Evolutionary conservation across 257 asterid genomes (phyloP), one percentile per base, ranked within the genome.

Genomic region (Solanum clarkiae): DNA sequence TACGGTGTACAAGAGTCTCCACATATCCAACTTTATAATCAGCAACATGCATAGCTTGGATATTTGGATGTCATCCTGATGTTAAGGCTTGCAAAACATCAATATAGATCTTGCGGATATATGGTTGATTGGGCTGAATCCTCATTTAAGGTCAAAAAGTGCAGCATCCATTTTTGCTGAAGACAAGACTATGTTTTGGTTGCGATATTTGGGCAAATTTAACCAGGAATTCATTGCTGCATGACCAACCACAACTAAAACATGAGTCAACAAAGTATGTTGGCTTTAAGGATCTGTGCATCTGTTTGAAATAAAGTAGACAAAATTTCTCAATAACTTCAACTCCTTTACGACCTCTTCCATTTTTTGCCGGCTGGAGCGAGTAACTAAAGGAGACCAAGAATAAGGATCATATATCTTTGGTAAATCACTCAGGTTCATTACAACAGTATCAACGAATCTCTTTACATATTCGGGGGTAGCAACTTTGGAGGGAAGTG

Each of bases 391-490:
- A 29, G 32, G 32, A 29, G 32, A 29, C 32, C 32, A 29, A 29
- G 2, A 2, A 29, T 0, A 0, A 12, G 14, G 8, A 26, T 2
- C 1, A 24, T 2, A 63, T 2, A 5, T 24, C 18, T 12, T 3
- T 14, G 11, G 3, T 26, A 63, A 9, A 3, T 18, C 71, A 63
- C 71, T 7, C 5, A 63, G 71, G 26, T 13, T 26, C 4, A 2
- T 6, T 13, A 24, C 71, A 63, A 22, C 71, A 63, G 3, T 63
- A 63, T 18, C 71, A 63, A 29, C 0, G 32, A 29, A 29, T 29
- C 32, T 2, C 32, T 29, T 29, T 29, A 29, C 32, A 29, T 2
- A 29, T 29, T 26, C 2, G 29, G 29, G 29, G 1, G 1, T 26
- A 26, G 32, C 32, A 29, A 29, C 32, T 29, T 29, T 29, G 32